phyloP scores from a whole-genome alignment of 1,284 basidiomycete genomes.

The Apiotrichum domesticum region DNA sequence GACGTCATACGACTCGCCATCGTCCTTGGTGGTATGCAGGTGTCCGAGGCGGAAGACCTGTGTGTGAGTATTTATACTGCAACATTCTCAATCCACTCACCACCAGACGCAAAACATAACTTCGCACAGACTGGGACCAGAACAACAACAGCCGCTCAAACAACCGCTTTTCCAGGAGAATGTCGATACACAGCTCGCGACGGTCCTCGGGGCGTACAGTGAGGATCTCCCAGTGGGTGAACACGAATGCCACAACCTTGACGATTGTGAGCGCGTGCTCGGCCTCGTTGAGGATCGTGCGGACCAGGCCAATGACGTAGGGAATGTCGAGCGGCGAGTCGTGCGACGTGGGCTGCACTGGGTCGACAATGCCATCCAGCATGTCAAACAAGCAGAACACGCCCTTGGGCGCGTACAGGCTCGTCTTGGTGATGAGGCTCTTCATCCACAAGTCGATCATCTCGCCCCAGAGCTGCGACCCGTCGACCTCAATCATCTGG shows the following conservation, averaged over 20 bases:
- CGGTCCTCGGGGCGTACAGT: slow-evolving; percentile 46
- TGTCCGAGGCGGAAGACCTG: slow-evolving; percentile 50
- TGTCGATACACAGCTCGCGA: slow-evolving; percentile 46
- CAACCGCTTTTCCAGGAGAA: slow-evolving; percentile 47
- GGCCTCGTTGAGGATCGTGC: slow-evolving; percentile 47
- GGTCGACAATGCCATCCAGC: slow-evolving; percentile 44
- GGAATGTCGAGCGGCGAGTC: slow-evolving; percentile 46
- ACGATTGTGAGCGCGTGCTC: slow-evolving; percentile 52
- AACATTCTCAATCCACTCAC: slow-evolving; percentile 10
- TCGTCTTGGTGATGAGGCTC: slow-evolving; percentile 48
- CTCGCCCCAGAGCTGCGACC: slow-evolving; percentile 45
- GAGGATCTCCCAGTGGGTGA: slow-evolving; percentile 51
- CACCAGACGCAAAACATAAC: slow-evolving; percentile 48
- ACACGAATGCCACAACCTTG: slow-evolving; percentile 50
- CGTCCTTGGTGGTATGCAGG: slow-evolving; percentile 43
- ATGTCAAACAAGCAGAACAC: slow-evolving; percentile 50
- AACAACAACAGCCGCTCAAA: slow-evolving; percentile 50
- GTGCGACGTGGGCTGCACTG: slow-evolving; percentile 24
- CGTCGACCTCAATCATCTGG: slow-evolving; percentile 40
- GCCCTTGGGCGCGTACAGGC: slow-evolving; percentile 51
- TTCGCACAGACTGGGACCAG: slow-evolving; percentile 51
- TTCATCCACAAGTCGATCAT: slow-evolving; percentile 51
- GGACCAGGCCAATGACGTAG: slow-evolving; percentile 48
- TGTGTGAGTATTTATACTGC: not conserved
- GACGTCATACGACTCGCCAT: slow-evolving; percentile 38